Conservation (phyloP, 179 eudicot species). For the Vitellaria paradoxa region DNA sequence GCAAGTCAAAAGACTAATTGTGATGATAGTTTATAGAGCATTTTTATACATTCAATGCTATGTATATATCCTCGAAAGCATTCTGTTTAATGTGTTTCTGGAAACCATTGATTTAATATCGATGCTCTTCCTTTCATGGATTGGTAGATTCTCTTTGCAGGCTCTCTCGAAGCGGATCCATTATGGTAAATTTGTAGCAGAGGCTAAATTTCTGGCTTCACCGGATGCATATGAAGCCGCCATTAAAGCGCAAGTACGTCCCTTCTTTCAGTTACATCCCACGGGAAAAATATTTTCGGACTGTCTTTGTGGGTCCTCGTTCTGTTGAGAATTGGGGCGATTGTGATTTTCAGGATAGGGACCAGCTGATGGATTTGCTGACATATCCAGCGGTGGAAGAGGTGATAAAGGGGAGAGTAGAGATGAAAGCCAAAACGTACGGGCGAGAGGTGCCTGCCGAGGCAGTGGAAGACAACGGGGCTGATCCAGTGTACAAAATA, state of each 20-base stretch:
- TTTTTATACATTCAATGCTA: too few relatives aligned
- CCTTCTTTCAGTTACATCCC: neutral
- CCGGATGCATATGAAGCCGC: slow-evolving; percentile 68
- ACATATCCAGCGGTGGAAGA: slow-evolving; percentile 72
- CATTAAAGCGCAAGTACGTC: slow-evolving; percentile 59
- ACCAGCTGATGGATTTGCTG: slow-evolving; percentile 57
- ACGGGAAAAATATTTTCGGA: neutral
- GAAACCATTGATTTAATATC: too few relatives aligned
- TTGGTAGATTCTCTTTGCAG: slow-evolving; percentile 30
- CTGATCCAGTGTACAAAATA: slow-evolving; percentile 61
- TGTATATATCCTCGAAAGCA: too few relatives aligned
- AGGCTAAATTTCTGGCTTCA: slow-evolving; percentile 74
- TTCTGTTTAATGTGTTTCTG: too few relatives aligned
- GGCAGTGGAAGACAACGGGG: slow-evolving; percentile 27
- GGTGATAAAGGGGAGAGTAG: slow-evolving; percentile 63
- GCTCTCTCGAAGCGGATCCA: slow-evolving; percentile 86
- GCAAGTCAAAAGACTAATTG: too few relatives aligned
- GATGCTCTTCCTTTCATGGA: too few relatives aligned
- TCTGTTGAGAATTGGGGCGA: neutral
- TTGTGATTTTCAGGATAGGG: slow-evolving; percentile 37
- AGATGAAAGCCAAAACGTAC: slow-evolving; percentile 65
- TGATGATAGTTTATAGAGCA: too few relatives aligned
- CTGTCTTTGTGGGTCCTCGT: neutral
- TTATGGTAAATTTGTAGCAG: slow-evolving; percentile 91
- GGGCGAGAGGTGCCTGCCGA: slow-evolving; percentile 51